Evolutionary conservation across 306 rosid genomes (phyloP), one percentile per base, ranked within the genome.

Genomic region (Pachyrhizus erosus): DNA sequence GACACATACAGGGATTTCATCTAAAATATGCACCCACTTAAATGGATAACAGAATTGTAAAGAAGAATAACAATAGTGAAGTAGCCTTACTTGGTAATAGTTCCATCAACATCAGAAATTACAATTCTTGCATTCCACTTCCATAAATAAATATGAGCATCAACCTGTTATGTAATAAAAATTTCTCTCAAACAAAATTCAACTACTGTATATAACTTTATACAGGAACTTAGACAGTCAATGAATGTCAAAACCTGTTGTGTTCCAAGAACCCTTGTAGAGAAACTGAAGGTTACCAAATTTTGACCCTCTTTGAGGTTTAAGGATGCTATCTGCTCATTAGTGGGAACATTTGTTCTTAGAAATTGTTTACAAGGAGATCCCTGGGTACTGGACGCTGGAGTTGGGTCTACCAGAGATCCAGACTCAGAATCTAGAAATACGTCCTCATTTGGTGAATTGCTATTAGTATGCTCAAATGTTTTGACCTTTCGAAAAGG

Each of bases 101-200:
- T 96, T 72, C 99, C 99, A 82, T 96, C 99, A 66, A 96, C 99
- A 23, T 96, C 99, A 7, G 99, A 96, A 82, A 96, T 93, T 81
- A 96, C 99, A 68, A 96, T 96, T 76, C 91, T 86, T 27, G 97
- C 94, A 85, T 96, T 93, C 98, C 98, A 96, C 73, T 91, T 94
- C 99, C 99, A 96, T 81, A 96, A 87, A 87, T 93, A 96, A 85
- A 96, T 93, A 86, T 92, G 99, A 68, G 98, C 98, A 87, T 96
- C 99, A 55, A 96, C 99, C 99, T 96, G 91, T 85, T 66, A 72
- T 0, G 71, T 26, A 73, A 78, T 70, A 52, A 72, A 79, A 77
- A 46, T 13, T 83, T 86, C 86, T 80, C 66, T 61, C 40, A 86
- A 7, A 31, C 24, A 29, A 74, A 85, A 82, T 24, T 42, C 34